Evolutionary conservation across 352 stramenopile species (phyloP), one percentile per base, ranked within the genome.

Genomic region (Globisporangium iwayamae): DNA sequence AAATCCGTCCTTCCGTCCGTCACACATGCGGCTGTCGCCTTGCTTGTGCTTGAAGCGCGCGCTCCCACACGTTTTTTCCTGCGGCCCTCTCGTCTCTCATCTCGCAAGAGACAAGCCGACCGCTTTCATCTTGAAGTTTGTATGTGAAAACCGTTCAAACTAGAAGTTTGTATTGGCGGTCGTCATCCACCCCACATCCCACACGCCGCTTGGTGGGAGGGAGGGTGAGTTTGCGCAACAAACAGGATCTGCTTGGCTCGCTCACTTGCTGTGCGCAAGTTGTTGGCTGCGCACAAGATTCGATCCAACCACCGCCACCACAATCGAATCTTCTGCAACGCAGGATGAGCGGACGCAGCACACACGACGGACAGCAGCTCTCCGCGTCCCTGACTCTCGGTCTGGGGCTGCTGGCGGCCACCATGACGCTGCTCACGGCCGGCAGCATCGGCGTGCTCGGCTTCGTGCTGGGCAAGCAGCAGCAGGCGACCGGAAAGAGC

Each of bases 391-490:
- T 92, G 47, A 85, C 79, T 56, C 70, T 93, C 39, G 79, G 81
- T 8, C 72, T 91, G 20, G 82, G 81, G 20, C 74, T 93, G 52
- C 60, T 93, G 58, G 78, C 79, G 51, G 82, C 79, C 39, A 91
- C 80, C 38, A 83, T 91, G 77, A 90, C 84, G 61, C 71, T 93
- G 32, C 53, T 91, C 56, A 93, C 82, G 8, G 82, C 81, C 25
- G 79, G 82, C 53, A 91, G 80, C 63, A 73, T 93, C 60, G 84
- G 81, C 22, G 65, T 87, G 53, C 68, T 87, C 52, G 84, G 84
- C 62, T 93, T 88, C 62, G 69, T 93, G 66, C 62, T 93, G 32
- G 84, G 84, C 39, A 77, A 80, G 41, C 78, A 39, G 30, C 43
- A 28, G 34, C 68, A 51, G 28, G 55, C 22, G 38, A 45, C 41